These are phyloP conservation scores for Fraxinus quadrangulata DNA, from an alignment of 257 asterid species.

Conservation along the genomic window DNA sequence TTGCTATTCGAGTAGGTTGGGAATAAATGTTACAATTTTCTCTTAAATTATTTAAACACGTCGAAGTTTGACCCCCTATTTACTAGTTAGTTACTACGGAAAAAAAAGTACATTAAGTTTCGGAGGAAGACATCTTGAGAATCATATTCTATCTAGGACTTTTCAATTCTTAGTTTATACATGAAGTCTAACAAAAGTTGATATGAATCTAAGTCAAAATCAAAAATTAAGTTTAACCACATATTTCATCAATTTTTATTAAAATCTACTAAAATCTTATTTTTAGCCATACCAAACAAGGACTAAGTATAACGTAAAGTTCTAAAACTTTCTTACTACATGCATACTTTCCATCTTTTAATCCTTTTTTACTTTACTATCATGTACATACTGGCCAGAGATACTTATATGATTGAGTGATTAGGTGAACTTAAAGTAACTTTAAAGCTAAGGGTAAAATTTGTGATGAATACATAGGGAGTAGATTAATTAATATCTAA, in stretches of 20 bases:
- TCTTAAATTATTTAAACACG: neutral
- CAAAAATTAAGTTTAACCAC: no score
- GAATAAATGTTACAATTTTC: neutral
- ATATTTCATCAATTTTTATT: no score
- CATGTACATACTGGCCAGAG: conserved; percentile 20
- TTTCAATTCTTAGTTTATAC: neutral
- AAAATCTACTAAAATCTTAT: no score
- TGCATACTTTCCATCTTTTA: neutral
- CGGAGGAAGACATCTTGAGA: no score
- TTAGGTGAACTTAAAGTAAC: conserved; percentile 65
- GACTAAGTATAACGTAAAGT: no score
- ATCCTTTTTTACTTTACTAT: conserved; percentile 1
- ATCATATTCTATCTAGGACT: neutral
- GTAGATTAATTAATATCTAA: conserved; percentile 26
- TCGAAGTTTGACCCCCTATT: neutral
- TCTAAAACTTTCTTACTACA: conserved; percentile 17
- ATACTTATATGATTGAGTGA: conserved; percentile 32
- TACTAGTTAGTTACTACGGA: no score
- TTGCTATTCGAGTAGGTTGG: neutral
- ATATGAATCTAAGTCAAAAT: no score
- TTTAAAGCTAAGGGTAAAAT: conserved; percentile 63
- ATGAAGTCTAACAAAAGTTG: no score
- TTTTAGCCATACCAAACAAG: no score
- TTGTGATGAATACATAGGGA: conserved; percentile 30
- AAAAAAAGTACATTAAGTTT: no score